phyloP scores from a whole-genome alignment of 129 eudicot genomes.

The Helianthus annuus region HanXRQr2.0-SUNRISE NC_035435.2:145036112-145036611 shows the following conservation, averaged over 20 bases:
- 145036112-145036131: not conserved
- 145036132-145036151: not conserved
- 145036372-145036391: too few species aligned
- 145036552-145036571: too few species aligned
- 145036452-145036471: not conserved
- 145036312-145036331: conserved; percentile 35
- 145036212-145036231: conserved; percentile 27
- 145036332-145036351: not conserved
- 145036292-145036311: conserved; percentile 66
- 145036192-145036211: conserved; percentile 33
- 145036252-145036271: conserved; percentile 65
- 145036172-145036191: conserved; percentile 39
- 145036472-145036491: not conserved
- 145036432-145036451: not conserved
- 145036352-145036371: not conserved
- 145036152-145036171: conserved; percentile 59
- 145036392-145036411: too few species aligned
- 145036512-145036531: not conserved
- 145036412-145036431: not conserved
- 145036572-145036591: too few species aligned
- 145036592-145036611: not conserved
- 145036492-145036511: not conserved
- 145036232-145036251: conserved; percentile 48
- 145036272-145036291: conserved; percentile 42
- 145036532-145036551: not conserved